Evolutionary conservation across 2,329 filamentous ascomycete species (phyloP).

Genomic region (Botrytis galanthina): DNA sequence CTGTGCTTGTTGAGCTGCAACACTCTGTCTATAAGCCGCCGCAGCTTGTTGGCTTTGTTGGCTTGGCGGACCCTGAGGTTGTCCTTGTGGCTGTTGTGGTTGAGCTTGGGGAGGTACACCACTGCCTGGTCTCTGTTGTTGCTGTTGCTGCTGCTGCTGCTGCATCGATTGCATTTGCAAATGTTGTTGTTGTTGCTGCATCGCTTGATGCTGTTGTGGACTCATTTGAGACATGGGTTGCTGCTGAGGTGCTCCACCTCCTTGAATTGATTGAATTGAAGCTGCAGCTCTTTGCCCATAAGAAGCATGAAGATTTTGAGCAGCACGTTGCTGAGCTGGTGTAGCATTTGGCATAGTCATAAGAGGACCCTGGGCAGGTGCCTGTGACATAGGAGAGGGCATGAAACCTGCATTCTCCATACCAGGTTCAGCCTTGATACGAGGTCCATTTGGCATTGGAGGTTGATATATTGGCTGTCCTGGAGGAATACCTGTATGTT

Average conservation of each 20-base stretch:
- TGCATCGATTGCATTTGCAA: slow-evolving; percentile 2
- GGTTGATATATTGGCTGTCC: slow-evolving; percentile 23
- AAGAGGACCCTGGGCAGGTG: slow-evolving; percentile 32
- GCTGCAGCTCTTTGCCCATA: slow-evolving; percentile 64
- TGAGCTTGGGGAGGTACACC: neutral
- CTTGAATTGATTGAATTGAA: slow-evolving; percentile 61
- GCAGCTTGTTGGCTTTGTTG: slow-evolving; percentile 13
- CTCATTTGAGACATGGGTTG: slow-evolving; percentile 30
- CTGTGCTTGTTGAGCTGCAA: slow-evolving; percentile 19
- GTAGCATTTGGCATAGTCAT: slow-evolving; percentile 35
- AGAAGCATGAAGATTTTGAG: slow-evolving; percentile 54
- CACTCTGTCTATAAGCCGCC: slow-evolving; percentile 15
- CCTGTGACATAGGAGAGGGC: slow-evolving; percentile 20
- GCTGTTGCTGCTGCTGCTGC: neutral
- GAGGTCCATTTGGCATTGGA: slow-evolving; percentile 33
- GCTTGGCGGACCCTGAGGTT: slow-evolving; percentile 2
- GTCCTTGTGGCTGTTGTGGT: slow-evolving; percentile 7
- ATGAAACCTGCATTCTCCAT: slow-evolving; percentile 31
- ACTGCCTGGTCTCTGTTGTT: slow-evolving; percentile 1
- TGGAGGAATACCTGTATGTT: slow-evolving; percentile 31
- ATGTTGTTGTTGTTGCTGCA: slow-evolving; percentile 31
- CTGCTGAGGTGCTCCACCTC: slow-evolving; percentile 32
- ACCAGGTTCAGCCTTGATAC: slow-evolving; percentile 47
- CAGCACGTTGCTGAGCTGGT: slow-evolving; percentile 54
- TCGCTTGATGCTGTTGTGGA: slow-evolving; percentile 35